Evolutionary conservation across 305 asterid species (phyloP).

Genomic region (Fraxinus platypoda): DNA sequence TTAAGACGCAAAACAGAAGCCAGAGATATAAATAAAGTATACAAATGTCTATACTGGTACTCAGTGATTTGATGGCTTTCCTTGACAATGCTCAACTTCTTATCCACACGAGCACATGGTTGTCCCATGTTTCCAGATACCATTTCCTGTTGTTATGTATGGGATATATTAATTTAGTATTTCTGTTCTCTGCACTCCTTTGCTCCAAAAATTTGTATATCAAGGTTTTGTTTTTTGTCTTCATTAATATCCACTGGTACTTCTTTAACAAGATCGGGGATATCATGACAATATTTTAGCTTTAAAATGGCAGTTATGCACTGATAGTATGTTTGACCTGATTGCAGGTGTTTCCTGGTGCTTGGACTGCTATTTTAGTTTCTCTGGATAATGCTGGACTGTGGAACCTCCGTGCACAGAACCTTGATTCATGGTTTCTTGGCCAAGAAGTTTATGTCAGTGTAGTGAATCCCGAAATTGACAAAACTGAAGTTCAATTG

Average conservation of each 20-base stretch:
- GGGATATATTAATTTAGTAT: neutral
- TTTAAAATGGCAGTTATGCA: neutral
- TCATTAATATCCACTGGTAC: neutral
- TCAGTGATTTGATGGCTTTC: neutral
- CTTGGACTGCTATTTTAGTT: conserved; percentile 87
- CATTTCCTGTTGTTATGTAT: neutral
- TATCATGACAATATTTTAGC: conserved; percentile 2
- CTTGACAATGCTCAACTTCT: neutral
- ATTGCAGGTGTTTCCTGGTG: conserved; percentile 83
- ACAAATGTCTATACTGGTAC: neutral
- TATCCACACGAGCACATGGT: neutral
- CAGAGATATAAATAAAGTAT: neutral
- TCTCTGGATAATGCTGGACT: conserved; percentile 80
- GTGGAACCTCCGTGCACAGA: conserved; percentile 89
- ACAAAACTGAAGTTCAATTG: conserved; percentile 58
- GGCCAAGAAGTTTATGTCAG: conserved; percentile 83
- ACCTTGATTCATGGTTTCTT: conserved; percentile 94
- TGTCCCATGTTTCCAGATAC: neutral
- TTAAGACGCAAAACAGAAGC: neutral
- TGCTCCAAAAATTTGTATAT: neutral
- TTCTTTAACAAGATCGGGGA: neutral
- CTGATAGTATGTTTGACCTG: neutral
- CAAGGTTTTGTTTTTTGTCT: neutral
- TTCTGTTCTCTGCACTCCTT: neutral
- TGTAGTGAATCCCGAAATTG: conserved; percentile 70